Conservation (phyloP, 2,329 filamentous ascomycete genomes). For the Alternaria brassicae region DNA sequence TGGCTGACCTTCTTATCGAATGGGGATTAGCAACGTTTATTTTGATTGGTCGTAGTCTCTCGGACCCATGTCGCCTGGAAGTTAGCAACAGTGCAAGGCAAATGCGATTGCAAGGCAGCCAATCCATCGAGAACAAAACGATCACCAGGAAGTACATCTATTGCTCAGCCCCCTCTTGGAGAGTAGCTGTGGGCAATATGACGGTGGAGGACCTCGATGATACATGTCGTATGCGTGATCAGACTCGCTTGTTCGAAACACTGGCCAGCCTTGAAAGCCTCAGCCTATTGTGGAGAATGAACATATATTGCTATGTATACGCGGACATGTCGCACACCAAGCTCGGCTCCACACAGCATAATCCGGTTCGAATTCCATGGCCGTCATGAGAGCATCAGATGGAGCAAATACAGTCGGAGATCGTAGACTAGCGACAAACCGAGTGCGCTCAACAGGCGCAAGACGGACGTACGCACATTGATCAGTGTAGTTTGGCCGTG, state of each 20-base stretch:
- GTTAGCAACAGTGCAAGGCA: not conserved
- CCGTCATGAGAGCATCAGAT: not conserved
- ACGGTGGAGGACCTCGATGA: not conserved
- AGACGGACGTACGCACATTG: conserved; percentile 18
- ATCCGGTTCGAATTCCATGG: not conserved
- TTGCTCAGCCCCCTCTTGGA: not conserved
- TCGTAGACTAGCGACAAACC: not conserved
- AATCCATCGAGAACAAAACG: not conserved
- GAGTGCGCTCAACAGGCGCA: conserved; percentile 11
- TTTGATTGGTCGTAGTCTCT: not conserved
- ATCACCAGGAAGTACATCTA: not conserved
- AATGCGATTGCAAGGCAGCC: not conserved
- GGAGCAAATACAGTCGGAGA: not conserved
- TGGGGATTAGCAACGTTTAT: not conserved
- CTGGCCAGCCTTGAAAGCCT: not conserved
- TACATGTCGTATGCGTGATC: not conserved
- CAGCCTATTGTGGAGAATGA: not conserved
- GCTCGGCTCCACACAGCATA: not conserved
- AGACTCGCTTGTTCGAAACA: not conserved
- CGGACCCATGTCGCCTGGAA: not conserved
- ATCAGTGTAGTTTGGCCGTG: not conserved
- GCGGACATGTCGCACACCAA: not conserved
- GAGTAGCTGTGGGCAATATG: not conserved
- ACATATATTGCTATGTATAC: not conserved
- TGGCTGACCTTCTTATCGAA: not conserved